Conservation (phyloP, 164 flowering plant species). For the Liriodendron chinense region DNA sequence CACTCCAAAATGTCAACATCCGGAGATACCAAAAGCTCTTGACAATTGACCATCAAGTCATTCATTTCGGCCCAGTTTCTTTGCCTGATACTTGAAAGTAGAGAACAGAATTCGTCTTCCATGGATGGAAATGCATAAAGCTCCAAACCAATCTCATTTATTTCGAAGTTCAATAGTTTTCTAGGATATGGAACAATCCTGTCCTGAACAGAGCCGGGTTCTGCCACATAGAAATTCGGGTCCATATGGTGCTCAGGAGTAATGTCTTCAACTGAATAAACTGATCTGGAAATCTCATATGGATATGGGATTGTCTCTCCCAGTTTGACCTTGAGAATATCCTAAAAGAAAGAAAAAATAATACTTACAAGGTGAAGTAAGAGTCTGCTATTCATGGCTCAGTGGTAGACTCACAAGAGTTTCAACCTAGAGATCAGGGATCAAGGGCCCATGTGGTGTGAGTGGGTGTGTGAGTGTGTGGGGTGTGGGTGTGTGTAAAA, state of each 20-base stretch:
- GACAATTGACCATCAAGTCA: conserved; percentile 21
- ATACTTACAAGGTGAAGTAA: not conserved
- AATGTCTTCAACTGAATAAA: conserved; percentile 48
- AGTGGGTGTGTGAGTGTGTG: no score
- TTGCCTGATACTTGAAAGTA: conserved; percentile 32
- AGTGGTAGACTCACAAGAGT: not conserved
- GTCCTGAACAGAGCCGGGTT: conserved; percentile 26
- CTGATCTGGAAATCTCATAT: conserved; percentile 31
- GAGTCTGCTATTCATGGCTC: not conserved
- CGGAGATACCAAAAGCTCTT: conserved; percentile 40
- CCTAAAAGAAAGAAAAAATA: conserved; percentile 38
- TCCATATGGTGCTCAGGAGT: conserved; percentile 27
- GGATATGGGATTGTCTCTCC: conserved; percentile 26
- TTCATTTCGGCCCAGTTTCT: conserved; percentile 21
- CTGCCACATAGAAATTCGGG: conserved; percentile 35
- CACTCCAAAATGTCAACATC: conserved; percentile 33
- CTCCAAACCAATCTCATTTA: conserved; percentile 45
- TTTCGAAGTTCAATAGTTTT: conserved; percentile 58
- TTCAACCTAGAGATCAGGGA: no score
- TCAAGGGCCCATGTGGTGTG: no score
- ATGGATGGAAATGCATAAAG: conserved; percentile 14
- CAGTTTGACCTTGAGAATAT: conserved; percentile 18
- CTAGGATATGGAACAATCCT: conserved; percentile 11
- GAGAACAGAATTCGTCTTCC: conserved; percentile 32
- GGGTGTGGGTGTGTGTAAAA: no score